A percentile compares a stretch with the other conserved stretches of the same genome.
Evolutionary conservation across 176 grass and related monocot genomes (phyloP).

Genomic region (Chrysopogon serrulatus): DNA sequence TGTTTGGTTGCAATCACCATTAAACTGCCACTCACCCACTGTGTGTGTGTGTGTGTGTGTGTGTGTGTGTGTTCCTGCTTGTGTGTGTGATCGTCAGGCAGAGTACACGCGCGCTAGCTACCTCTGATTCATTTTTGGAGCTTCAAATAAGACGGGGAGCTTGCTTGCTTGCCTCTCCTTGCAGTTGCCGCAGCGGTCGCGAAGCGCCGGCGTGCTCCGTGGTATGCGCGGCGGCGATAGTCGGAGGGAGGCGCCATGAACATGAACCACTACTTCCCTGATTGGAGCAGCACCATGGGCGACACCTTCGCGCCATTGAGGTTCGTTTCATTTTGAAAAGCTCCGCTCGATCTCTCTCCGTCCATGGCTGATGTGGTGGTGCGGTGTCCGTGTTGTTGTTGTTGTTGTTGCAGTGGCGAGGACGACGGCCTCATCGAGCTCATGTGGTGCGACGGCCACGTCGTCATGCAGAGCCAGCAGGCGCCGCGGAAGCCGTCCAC

Average conservation of each 20-base stretch:
- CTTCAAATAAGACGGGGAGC: no score
- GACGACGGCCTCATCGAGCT: slow-evolving; percentile 61
- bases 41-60: no score
- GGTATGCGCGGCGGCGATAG: background rate
- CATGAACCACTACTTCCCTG: slow-evolving; percentile 58
- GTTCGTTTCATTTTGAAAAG: background rate
- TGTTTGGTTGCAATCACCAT: no score
- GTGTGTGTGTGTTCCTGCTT: no score
- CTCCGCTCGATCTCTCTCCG: background rate
- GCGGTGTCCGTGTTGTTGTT: background rate
- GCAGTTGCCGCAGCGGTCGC: no score
- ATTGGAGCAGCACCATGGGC: slow-evolving; percentile 41
- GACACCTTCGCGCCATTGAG: slow-evolving; percentile 11
- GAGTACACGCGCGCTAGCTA: no score
- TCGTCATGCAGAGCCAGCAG: slow-evolving; percentile 60
- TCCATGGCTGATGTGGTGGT: background rate
- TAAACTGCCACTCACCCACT: no score
- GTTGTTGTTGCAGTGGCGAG: background rate
- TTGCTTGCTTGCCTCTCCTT: no score
- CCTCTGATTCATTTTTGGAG: background rate
- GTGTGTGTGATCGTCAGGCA: no score
- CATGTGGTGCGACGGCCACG: slow-evolving; percentile 58
- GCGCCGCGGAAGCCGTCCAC: slow-evolving; percentile 33
- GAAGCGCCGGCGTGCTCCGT: no score
- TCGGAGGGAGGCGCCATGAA: background rate